Base-by-base conservation (phyloP, 1,284 basidiomycete species). In the Microbotryum intermedium region DNA sequence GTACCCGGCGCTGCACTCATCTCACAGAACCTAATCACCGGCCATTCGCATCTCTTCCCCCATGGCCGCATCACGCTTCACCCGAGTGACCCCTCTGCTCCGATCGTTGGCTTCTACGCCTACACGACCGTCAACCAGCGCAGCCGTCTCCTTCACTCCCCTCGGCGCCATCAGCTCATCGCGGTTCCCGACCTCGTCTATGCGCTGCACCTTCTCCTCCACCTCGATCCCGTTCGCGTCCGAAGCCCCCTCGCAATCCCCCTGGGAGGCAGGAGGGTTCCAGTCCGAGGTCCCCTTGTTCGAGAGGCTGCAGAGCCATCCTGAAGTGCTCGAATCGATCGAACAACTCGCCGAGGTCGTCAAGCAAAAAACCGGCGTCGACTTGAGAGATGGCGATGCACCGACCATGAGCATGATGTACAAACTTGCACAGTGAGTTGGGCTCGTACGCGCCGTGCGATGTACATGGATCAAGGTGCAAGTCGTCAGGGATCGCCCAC, bases 351-450 rank as follows among this genome's bases (percentile, higher is more conserved):
- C 63, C 0, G 39, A 45, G 28, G 4, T 67, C 6, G 55, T 57
- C 23, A 49, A 57, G 20, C 34, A 52, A 18, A 67, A 67, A 54
- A 67, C 66, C 4, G 66, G 66, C 11, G 63, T 67, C 16, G 58
- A 64, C 48, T 48, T 67, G 7, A 50, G 57, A 16, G 50, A 43
- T 11, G 66, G 66, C 0, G 58, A 64, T 28, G 60, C 59, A 44
- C 66, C 66, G 7, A 50, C 39, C 10, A 51, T 67, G 60, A 30
- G 21, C n/a, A 59, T 67, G 60, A 67, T 67, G 66, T 18, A 58
- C 39, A 39, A 47, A 6, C 59, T 66, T 30, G 61, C 65, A 4
- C 51, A 60, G 61, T 63, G 21, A 52, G 56, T 50, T n/a, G n/a
- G n/a, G n/a, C 7, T 20, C 23, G n/a, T 28, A 20, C 11, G n/a